Evolutionary conservation across 495 filamentous ascomycete genomes (phyloP), one percentile per base, ranked within the genome.

Genomic region (Amniculicola lignicola): DNA sequence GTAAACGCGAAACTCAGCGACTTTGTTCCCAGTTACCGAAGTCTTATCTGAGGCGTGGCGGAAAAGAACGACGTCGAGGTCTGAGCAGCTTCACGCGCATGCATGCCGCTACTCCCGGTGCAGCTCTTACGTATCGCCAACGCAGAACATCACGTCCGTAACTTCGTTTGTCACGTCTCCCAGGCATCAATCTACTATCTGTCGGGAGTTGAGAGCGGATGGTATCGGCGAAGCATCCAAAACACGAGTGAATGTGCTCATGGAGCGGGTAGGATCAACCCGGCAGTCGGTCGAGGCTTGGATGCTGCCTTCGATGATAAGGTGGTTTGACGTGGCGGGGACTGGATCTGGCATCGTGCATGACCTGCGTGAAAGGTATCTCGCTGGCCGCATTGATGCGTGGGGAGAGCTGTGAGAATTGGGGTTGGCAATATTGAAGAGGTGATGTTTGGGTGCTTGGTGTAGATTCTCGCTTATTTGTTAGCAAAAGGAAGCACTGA

Each of bases 101-200:
- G 54, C 54, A 58, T 23, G 43, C 42, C 52, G 52, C 29, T 48
- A 27, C 40, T 61, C 36, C 42, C 40, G 50, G 35, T 51, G 46
- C 51, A 51, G 58, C 51, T 56, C 58, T 56, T 61, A 61, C 58
- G 58, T 61, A 56, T 56, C 46, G 45, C 58, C 47, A 61, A 56
- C 47, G 58, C 58, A 56, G 24, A 29, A 24, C 9, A 38, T 33
- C 18, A 6, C n/a, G 12, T 3, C 27, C 38, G 58, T 51, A 57
- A 45, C 36, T 29, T 38, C 7, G 40, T 45, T 44, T 51, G 40
- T 19, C 9, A 49, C n/a, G 16, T 7, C 21, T 10, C 9, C 12
- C 12, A 12, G n/a, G 22, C 22, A 22, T 19, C 11, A 37, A 21
- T 2, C 4, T 18, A 6, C 37, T 40, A 40, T 40, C 37, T 6